Conservation (phyloP, 371 early-diverging fungal species). For the Mortierella sp. region DNA sequence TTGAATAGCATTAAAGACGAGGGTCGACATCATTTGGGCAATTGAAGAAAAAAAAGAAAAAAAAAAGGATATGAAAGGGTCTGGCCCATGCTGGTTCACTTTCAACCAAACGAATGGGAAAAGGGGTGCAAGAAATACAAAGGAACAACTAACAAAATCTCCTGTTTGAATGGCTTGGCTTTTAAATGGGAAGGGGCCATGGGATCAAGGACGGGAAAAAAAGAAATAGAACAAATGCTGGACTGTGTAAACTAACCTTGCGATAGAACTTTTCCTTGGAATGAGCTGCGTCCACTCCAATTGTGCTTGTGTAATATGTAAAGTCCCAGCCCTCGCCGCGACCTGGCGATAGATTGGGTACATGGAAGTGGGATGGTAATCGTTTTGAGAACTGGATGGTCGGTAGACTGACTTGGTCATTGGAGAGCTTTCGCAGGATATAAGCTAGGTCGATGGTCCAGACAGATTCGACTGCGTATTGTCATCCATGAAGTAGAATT, state of each 20-base stretch:
- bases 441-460: slow-evolving; percentile 94
- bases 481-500: neutral
- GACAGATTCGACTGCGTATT: slow-evolving; percentile 70
- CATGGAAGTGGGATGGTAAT: slow-evolving; percentile 26
- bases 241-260: slow-evolving; percentile 19
- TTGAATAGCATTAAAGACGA: neutral
- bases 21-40: neutral
- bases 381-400: slow-evolving; percentile 23
- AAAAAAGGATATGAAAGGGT: neutral
- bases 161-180: neutral
- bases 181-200: neutral
- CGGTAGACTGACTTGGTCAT: slow-evolving; percentile 45
- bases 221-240: neutral
- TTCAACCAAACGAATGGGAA: neutral
- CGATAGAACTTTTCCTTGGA: slow-evolving; percentile 78
- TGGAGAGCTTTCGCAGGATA: slow-evolving; percentile 68
- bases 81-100: neutral
- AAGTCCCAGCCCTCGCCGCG: slow-evolving; percentile 73
- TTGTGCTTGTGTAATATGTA: slow-evolving; percentile 88
- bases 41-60: neutral
- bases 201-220: neutral
- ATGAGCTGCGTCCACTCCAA: slow-evolving; percentile 85
- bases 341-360: slow-evolving; percentile 52
- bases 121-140: neutral
- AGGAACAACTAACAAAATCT: neutral